Base-by-base conservation (phyloP, 176 grass and related monocot genomes). In the Avena sativa region DNA sequence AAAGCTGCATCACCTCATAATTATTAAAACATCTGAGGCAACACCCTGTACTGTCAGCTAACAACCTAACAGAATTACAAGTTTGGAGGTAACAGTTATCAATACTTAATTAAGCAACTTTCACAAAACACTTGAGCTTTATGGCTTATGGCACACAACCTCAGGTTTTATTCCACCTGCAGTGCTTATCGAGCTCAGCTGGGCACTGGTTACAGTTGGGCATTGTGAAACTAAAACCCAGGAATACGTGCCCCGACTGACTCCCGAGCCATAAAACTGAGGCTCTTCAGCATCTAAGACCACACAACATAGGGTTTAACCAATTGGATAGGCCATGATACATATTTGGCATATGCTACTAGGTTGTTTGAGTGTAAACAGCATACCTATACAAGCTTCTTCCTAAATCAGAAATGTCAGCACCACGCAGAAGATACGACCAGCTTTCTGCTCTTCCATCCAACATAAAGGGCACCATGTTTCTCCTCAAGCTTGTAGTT, bases 341-440 rank as follows among this genome's bases (percentile, higher is more conserved):
- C 30, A 79, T 59, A 57, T 84, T 74, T 59, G 67, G 48, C 34
- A 72, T 49, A 46, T 67, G 47, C 25, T 69, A 74, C 40, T 40
- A 77, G n/a, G 32, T 26, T 72, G 55, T 12, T 46, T 21, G 65
- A 79, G 17, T 73, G 80, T 23, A 57, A 81, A 53, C 62, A 87
- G 79, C 86, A 85, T 85, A 91, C 89, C 89, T 85, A 32, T 76
- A 53, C 50, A 84, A 70, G 76, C 38, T 75, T 91, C 58, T 84
- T 81, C 36, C 2, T 23, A 76, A 53, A 59, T 62, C 61, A 32
- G 76, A 84, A 76, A 76, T 69, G 20, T 92, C 83, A 92, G 25
- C 13, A 30, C 90, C 90, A 92, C 8, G 90, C 90, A 77, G 86
- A 92, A 83, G 90, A 92, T 57, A 92, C 90, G 51, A 92, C 90